Evolutionary conservation across 2,329 filamentous ascomycete genomes (phyloP), one percentile per base, ranked within the genome.

Genomic region (Fusarium falciforme): DNA sequence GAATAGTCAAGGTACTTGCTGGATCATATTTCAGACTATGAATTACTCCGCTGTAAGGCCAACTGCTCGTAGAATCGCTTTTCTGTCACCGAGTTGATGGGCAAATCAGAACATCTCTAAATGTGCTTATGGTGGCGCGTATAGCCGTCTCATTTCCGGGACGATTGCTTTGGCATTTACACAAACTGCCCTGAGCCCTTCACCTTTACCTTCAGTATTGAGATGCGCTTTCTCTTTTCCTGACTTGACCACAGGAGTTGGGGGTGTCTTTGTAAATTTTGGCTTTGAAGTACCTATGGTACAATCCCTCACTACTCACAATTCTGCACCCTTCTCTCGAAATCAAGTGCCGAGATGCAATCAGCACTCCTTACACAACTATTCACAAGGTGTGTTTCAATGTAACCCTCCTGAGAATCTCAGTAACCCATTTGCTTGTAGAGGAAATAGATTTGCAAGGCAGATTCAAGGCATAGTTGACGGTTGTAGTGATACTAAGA

Each of bases 71-170:
- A 11, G 29, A 71, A 38, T 38, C 11, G 40, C 17, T 49, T n/a
- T 40, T 57, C n/a, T 40, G 35, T 40, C 33, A 11, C 33, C 4
- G 20, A 10, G 36, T 33, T 61, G 25, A 22, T 64, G 59, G 63
- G 42, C 68, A 70, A 70, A 75, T 72, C 68, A 72, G 59, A 70
- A 55, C 42, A 38, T 33, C 47, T 29, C 27, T 70, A 72, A 75
- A 74, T 63, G 42, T 74, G 63, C 63, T 65, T 73, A 72, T 72
- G 27, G 17, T 8, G 31, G 8, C 14, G 2, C 6, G 12, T 68
- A 72, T 54, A 60, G 17, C 68, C 68, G 68, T 27, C 29, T 54
- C 40, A 69, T 69, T 64, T 31, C 71, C 61, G 64, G 4, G 2
- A 44, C 6, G 6, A 8, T 25, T 36, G 17, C 22, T 27, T 47